Base-by-base conservation (phyloP, 2,329 filamentous ascomycete genomes). In the Fusarium pseudocircinatum region DNA sequence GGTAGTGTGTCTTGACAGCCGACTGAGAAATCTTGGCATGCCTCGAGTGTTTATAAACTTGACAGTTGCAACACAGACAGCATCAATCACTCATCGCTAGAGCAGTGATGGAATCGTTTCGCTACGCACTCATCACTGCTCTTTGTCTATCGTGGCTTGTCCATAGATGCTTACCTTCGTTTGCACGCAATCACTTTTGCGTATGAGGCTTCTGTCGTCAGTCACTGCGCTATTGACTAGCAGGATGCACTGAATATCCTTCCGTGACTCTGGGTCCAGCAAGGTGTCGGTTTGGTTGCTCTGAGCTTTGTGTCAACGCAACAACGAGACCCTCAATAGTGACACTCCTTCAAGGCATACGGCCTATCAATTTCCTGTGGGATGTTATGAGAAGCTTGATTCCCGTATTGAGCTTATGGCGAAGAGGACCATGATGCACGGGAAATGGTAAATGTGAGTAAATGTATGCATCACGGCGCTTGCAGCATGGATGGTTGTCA, bases 301-400 rank as follows among this genome's bases (percentile, higher is more conserved):
- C 16, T 15, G 8, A 15, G 12, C 6, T 8, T 2, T 12, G 16
- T 11, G 7, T 36, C 16, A 15, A 52, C 0, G 9, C 16, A 36
- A 20, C 6, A 8, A 15, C 1, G 9, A 15, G 15, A 8, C 10
- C 1, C 1, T 6, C 9, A 11, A 15, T n/a, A 26, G 22, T 36
- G 30, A 52, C 1, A 11, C 6, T 11, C 1, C n/a, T 52, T 24
- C 3, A 4, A 6, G 11, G 9, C 4, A 26, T 36, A 20, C 7
- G 0, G 16, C 16, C 6, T 22, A 0, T 0, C 3, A 1, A 12
- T 11, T 20, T 50, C 6, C 3, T 7, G 3, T 2, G 30, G 20
- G 30, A 26, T 52, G 0, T 7, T 6, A 11, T 7, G 2, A 13
- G 30, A 15, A 6, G 1, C 2, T 2, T 22, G 6, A 22, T 22